These are phyloP conservation scores for Colletotrichum tanaceti DNA, from an alignment of 2,329 filamentous ascomycete species.

Conservation along the genomic window DNA sequence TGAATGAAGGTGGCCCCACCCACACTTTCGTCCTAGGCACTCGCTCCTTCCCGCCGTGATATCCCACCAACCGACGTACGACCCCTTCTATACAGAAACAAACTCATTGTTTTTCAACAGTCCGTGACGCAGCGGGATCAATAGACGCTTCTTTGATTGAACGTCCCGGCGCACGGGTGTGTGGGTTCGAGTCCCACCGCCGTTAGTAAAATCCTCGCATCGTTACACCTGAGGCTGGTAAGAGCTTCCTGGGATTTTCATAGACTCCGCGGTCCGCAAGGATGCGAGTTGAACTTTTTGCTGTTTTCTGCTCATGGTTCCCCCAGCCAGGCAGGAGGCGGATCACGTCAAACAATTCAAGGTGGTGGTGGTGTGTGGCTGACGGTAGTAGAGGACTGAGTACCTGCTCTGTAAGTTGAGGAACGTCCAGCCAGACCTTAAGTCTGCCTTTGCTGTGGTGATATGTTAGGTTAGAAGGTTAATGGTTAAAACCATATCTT, in stretches of 20 bases:
- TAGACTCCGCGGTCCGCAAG: not conserved
- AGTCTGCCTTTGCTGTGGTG: no score
- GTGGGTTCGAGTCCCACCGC: conserved; percentile 24
- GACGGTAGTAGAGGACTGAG: no score
- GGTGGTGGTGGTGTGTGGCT: no score
- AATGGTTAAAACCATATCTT: no score
- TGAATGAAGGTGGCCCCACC: not conserved
- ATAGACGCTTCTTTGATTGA: conserved; percentile 20
- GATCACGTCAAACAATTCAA: no score
- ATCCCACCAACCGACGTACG: no score
- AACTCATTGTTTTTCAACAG: conserved; percentile 1
- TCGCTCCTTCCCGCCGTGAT: not conserved
- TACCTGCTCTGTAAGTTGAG: no score
- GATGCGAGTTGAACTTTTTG: conserved; percentile 12
- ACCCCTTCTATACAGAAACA: conserved; percentile 1
- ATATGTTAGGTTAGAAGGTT: no score
- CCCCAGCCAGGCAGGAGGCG: not conserved
- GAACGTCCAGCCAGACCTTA: no score
- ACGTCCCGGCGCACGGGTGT: conserved; percentile 22
- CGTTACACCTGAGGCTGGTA: conserved; percentile 33
- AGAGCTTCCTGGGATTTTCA: conserved; percentile 25
- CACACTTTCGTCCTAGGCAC: conserved; percentile 3
- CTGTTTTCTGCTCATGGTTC: not conserved
- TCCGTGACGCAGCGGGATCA: conserved; percentile 10
- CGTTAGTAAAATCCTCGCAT: conserved; percentile 24